Percentiles rank a stretch among this genome's conserved stretches.
These are phyloP conservation scores for Pyrenula aspistea DNA, from an alignment of 495 filamentous ascomycete genomes.

Conservation along the genomic window DNA sequence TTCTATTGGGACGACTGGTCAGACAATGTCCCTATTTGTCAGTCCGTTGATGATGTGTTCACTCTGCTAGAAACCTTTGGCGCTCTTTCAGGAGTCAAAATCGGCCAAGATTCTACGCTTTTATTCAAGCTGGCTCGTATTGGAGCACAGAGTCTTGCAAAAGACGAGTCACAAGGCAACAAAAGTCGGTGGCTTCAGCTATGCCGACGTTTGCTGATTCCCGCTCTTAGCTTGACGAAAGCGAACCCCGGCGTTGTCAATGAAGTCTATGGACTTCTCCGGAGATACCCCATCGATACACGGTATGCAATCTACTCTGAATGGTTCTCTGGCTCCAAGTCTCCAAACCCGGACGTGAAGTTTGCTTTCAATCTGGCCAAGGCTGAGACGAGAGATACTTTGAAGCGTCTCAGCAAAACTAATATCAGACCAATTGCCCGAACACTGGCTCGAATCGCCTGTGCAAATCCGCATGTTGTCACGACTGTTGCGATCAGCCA, in stretches of 20 bases:
- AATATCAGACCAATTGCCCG: conserved; percentile 79
- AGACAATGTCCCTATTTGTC: conserved; percentile 84
- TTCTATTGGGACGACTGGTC: conserved; percentile 99
- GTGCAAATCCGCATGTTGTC: conserved; percentile 79
- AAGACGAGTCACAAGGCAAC: conserved; percentile 60
- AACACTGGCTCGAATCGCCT: conserved; percentile 74
- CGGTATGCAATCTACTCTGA: conserved; percentile 88
- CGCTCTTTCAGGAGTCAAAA: conserved; percentile 73
- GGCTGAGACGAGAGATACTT: conserved; percentile 63
- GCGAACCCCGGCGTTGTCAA: conserved; percentile 72
- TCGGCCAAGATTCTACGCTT: conserved; percentile 71
- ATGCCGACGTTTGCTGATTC: conserved; percentile 69
- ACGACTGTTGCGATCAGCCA: conserved; percentile 77
- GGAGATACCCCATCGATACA: conserved; percentile 57
- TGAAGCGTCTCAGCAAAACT: conserved; percentile 75
- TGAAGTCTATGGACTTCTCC: conserved; percentile 73
- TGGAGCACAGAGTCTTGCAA: conserved; percentile 57
- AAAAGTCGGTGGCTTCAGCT: conserved; percentile 64
- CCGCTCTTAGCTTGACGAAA: conserved; percentile 70
- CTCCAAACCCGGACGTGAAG: conserved; percentile 64
- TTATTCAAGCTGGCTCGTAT: conserved; percentile 71
- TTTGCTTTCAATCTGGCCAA: conserved; percentile 64
- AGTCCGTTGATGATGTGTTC: conserved; percentile 82
- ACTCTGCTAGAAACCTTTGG: conserved; percentile 74
- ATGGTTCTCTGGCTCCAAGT: conserved; percentile 71